Evolutionary conservation across 2,329 filamentous ascomycete species (phyloP).

Genomic region (Colletotrichum lentis): DNA sequence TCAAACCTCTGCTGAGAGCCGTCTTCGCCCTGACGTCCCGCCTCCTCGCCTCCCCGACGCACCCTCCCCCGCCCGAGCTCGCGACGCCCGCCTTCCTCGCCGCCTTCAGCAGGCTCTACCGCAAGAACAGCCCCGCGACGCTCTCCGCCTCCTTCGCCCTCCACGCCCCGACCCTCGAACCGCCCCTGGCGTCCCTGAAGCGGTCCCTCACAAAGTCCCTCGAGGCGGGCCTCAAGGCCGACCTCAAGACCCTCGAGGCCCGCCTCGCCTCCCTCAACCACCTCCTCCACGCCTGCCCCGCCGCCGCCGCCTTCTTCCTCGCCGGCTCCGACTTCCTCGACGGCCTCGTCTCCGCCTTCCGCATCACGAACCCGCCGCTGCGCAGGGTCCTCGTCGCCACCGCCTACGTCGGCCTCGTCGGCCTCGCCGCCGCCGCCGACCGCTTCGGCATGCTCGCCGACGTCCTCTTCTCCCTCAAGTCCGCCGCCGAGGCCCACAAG

Average conservation of each 20-base stretch:
- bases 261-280: constrained; percentile 68
- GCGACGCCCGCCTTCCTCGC: constrained; percentile 73
- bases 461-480: constrained; percentile 82
- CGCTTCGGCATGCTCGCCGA: constrained; percentile 82
- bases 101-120: constrained; percentile 72
- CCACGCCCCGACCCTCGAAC: constrained; percentile 59
- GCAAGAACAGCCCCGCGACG: constrained; percentile 66
- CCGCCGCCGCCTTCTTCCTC: constrained; percentile 70
- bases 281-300: constrained; percentile 68
- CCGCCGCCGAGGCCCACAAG: constrained; percentile 71
- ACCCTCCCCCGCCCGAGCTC: constrained; percentile 56
- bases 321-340: constrained; percentile 90
- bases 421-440: constrained; percentile 72
- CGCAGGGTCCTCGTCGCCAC: constrained; percentile 75
- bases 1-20: constrained; percentile 64
- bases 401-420: constrained; percentile 76
- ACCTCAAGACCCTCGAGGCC: constrained; percentile 63
- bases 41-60: constrained; percentile 53
- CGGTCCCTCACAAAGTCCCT: constrained; percentile 68
- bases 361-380: constrained; percentile 68
- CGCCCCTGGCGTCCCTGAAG: constrained; percentile 67
- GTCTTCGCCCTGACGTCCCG: constrained; percentile 71
- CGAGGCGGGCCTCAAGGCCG: constrained; percentile 66
- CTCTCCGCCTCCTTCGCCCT: constrained; percentile 57
- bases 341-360: constrained; percentile 72